Percentiles rank a stretch among this genome's conserved stretches.
Evolutionary conservation across 495 filamentous ascomycete genomes (phyloP).

Genomic region (Aspergillus biplanus): DNA sequence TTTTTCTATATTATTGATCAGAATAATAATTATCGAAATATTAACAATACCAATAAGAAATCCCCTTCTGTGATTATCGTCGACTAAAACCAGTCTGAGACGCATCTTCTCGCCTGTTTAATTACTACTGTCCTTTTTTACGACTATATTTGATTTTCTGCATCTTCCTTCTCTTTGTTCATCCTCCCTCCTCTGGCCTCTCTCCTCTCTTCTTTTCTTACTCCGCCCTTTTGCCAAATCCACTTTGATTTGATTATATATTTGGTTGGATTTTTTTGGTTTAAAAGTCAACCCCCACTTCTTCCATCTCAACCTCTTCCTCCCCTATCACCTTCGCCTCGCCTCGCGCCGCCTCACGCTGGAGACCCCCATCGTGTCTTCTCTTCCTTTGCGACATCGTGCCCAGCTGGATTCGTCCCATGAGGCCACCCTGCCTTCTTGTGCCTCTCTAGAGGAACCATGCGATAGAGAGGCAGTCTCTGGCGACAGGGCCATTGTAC

Average conservation of each 20-base stretch:
- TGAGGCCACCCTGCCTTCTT: constrained; percentile 20
- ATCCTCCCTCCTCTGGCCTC: not conserved
- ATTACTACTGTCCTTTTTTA: not conserved
- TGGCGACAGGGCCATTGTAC: constrained; percentile 32
- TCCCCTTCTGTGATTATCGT: constrained; percentile 8
- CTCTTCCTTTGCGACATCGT: constrained; percentile 11
- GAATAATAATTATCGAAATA: not conserved
- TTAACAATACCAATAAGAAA: constrained; percentile 2
- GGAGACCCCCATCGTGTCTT: constrained; percentile 29
- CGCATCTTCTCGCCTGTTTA: not conserved
- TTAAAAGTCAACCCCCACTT: not conserved
- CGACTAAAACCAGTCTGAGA: too few species aligned
- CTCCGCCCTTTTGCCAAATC: not conserved
- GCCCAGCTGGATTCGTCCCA: constrained; percentile 15
- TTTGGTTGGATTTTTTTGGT: not conserved
- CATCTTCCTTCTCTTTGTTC: constrained; percentile 1
- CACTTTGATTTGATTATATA: not conserved
- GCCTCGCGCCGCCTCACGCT: constrained; percentile 19
- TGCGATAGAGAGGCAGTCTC: constrained; percentile 32
- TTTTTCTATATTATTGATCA: constrained; percentile 4
- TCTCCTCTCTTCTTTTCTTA: constrained; percentile 3
- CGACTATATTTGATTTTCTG: constrained; percentile 5
- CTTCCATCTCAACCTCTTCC: constrained; percentile 6
- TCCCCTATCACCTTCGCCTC: not conserved
- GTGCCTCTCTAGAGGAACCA: constrained; percentile 26